Base-by-base conservation (phyloP, 2,329 filamentous ascomycete species). In the Sordariomycetes sp. region DNA sequence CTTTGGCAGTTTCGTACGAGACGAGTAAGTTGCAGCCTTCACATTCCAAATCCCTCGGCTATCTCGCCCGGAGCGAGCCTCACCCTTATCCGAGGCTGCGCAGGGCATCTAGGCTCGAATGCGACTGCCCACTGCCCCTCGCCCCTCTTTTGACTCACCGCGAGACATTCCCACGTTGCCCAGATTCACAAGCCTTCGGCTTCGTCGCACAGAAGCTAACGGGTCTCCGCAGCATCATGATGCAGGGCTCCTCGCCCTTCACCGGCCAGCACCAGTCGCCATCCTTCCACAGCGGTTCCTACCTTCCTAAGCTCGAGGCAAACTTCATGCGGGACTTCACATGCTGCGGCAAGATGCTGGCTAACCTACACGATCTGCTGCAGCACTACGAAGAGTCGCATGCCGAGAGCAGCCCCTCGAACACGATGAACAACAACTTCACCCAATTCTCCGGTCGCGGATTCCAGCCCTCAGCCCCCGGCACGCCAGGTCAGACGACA, bases 291-390 rank as follows among this genome's bases (percentile, higher is more conserved):
- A 96, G 90, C 1, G 94, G 88, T 6, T 96, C 92, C 18, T 96
- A 96, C 55, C 74, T 95, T 2, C 90, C 88, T 8, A 95, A 94
- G 59, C 78, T 95, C 53, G 92, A 98, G 60, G 90, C 90, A 41
- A 92, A 90, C 53, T 98, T 95, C 58, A 93, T 96, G 86, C 82
- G 82, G 59, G 88, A 96, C 63, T 96, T 96, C 61, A 82, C 82
- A 34, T 98, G 92, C 64, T 98, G 92, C 61, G 87, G 87, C 49
- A 75, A 86, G 49, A 90, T 82, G 21, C 72, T 95, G 45, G 83
- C 88, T 17, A 93, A 88, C 33, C 74, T 98, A 46, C 92, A 98
- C 62, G 92, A 96, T 53, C 70, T 98, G 30, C 68, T 98, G 30
- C 87, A 94, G 54, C 92, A 98, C 58, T 98, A 95, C 54, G 92